phyloP scores from a whole-genome alignment of 352 stramenopile genomes.

The Globisporangium megalacanthum region DNA sequence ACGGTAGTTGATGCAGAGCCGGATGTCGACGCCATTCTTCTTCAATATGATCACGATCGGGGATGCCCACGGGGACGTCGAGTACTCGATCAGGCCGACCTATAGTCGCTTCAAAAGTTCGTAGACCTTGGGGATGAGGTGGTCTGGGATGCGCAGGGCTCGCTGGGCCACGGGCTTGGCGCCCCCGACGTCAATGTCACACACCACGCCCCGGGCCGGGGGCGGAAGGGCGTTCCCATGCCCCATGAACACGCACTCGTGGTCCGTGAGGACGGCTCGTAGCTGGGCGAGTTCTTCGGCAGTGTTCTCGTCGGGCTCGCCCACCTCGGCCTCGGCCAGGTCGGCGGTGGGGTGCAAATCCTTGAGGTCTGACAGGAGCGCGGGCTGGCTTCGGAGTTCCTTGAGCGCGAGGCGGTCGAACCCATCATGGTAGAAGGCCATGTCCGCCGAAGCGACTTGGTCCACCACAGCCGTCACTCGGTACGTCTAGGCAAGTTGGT shows the following conservation, averaged over 20 bases:
- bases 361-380: neutral
- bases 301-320: neutral
- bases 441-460: neutral
- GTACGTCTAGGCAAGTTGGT: neutral
- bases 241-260: neutral
- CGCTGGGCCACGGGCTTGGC: neutral
- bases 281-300: neutral
- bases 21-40: neutral
- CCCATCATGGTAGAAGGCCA: conserved; percentile 4
- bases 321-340: neutral
- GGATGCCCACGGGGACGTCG: neutral
- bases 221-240: neutral
- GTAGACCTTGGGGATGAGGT: neutral
- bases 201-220: neutral
- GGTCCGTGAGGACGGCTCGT: neutral
- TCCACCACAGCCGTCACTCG: neutral
- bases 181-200: conserved; percentile 1
- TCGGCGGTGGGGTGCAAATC: neutral
- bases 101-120: neutral
- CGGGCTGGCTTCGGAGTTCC: neutral
- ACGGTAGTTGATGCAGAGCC: neutral
- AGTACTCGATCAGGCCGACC: neutral
- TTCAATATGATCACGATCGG: neutral
- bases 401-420: neutral
- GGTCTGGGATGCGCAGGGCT: neutral